A percentile compares a stretch with the other conserved stretches of the same genome.
These are phyloP conservation scores for Penicillium sp. DNA, from an alignment of 2,329 filamentous ascomycete species.

Conservation along the genomic window DNA sequence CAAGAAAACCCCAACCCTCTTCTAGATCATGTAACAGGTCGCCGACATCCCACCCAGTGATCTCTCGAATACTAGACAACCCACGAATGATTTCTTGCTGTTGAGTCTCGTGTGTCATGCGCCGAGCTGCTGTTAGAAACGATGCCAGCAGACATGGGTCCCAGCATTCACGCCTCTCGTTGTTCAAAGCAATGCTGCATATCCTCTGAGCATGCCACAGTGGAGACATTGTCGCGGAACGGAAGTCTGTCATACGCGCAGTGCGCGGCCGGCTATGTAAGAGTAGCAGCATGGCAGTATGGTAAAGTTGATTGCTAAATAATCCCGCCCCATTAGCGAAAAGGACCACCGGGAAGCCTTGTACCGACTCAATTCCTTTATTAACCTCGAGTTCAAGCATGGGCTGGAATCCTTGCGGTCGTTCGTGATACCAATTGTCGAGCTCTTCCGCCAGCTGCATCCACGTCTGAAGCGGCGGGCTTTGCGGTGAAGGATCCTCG, in stretches of 20 bases:
- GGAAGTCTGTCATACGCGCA: slow-evolving; percentile 32
- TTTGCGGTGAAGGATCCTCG: slow-evolving; percentile 11
- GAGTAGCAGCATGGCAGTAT: slow-evolving; percentile 55
- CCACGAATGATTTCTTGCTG: slow-evolving; percentile 45
- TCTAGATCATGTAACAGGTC: slow-evolving; percentile 19
- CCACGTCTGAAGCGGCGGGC: slow-evolving; percentile 18
- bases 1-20: slow-evolving; percentile 26
- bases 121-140: slow-evolving; percentile 46
- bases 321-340: slow-evolving; percentile 48
- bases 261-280: slow-evolving; percentile 53
- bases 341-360: slow-evolving; percentile 41
- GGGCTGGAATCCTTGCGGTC: slow-evolving; percentile 28
- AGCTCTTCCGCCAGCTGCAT: slow-evolving; percentile 27
- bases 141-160: slow-evolving; percentile 51
- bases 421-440: slow-evolving; percentile 29
- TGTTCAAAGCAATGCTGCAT: slow-evolving; percentile 52
- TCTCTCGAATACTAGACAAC: slow-evolving; percentile 37
- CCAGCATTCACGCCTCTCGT: slow-evolving; percentile 49
- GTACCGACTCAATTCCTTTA: slow-evolving; percentile 14
- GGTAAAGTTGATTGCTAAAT: slow-evolving; percentile 56
- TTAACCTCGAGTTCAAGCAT: slow-evolving; percentile 39
- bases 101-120: slow-evolving; percentile 52
- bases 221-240: slow-evolving; percentile 40
- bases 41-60: slow-evolving; percentile 46
- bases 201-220: slow-evolving; percentile 53